Evolutionary conservation across 805 yeast genomes (phyloP).

Genomic region (Dipodascus albidus): DNA sequence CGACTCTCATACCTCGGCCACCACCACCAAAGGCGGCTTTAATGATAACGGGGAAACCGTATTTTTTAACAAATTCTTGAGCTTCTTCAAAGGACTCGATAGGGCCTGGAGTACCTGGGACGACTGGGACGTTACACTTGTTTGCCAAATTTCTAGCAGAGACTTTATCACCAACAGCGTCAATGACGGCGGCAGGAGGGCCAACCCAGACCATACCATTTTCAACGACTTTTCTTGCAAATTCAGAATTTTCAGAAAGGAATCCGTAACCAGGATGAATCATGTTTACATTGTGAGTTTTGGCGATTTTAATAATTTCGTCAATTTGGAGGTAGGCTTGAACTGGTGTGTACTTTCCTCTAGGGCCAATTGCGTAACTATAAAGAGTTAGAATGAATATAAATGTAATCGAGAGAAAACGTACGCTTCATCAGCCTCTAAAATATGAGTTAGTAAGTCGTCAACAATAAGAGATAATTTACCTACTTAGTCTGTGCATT

Average conservation of each 20-base stretch:
- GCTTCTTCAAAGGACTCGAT: conserved; percentile 76
- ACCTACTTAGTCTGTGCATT: conserved; percentile 70
- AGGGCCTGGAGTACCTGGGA: conserved; percentile 98
- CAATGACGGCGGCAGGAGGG: conserved; percentile 79
- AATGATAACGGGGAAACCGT: conserved; percentile 94
- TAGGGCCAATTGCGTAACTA: conserved; percentile 69
- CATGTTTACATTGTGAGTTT: conserved; percentile 66
- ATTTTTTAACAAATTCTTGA: conserved; percentile 57
- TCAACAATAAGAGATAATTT: background rate
- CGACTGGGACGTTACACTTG: conserved; percentile 76
- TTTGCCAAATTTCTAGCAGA: conserved; percentile 83
- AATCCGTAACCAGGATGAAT: conserved; percentile 93
- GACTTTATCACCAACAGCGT: conserved; percentile 94
- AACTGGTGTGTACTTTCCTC: conserved; percentile 87
- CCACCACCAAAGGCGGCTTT: conserved; percentile 99
- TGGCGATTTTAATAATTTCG: conserved; percentile 82
- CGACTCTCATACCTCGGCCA: conserved; percentile 99
- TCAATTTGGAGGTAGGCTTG: conserved; percentile 94
- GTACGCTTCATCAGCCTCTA: conserved; percentile 28
- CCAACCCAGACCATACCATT: conserved; percentile 95
- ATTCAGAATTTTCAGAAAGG: conserved; percentile 81
- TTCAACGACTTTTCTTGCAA: conserved; percentile 83
- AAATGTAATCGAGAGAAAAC: background rate
- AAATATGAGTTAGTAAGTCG: background rate
- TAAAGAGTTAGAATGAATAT: conserved; percentile 1